Evolutionary conservation across 2,329 filamentous ascomycete species (phyloP), one percentile per base, ranked within the genome.

Genomic region (Scedosporium boydii): DNA sequence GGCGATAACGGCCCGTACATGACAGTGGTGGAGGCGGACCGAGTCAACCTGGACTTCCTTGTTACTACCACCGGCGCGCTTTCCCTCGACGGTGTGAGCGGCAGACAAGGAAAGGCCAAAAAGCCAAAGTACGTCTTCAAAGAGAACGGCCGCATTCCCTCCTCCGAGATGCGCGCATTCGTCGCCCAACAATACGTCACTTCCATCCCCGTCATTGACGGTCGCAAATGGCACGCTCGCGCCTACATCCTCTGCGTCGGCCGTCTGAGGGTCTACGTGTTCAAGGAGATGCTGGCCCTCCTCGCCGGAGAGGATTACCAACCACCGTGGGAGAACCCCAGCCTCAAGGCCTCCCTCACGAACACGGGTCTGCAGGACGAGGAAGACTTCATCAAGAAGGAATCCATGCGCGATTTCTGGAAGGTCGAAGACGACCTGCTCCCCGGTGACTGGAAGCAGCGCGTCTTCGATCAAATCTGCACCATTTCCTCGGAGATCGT

Each of bases 121-220:
- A 27, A 48, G n/a, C 63, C 62, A 29, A 64, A 68, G 1, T 67
- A 71, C 29, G 63, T 69, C 3, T 73, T 71, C 57, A 70, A 70
- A 6, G 73, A 71, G 38, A 66, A 68, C 9, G 69, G 70, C 1
- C 71, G 74, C 3, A 75, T 75, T 23, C 73, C 73, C 0, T 75
- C 74, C 0, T 70, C 74, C 0, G 68, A 74, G 34, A 71, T 76
- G 63, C 71, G 74, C 26, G 69, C 72, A 12, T 76, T 76, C 12
- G 74, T 76, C 3, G 74, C 73, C 1, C 74, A 76, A 63, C 67
- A 67, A 6, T 76, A 76, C 67, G 70, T 76, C n/a, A 66, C 70
- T 6, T 66, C 69, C 0, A 67, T 76, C 1, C 69, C 71, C 0
- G 68, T 69, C 0, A 46, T 76, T 1, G 70, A 74, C 0, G 66